Evolutionary conservation across 345 rosid species (phyloP).

Genomic region (Arabidopsis arenosa): DNA sequence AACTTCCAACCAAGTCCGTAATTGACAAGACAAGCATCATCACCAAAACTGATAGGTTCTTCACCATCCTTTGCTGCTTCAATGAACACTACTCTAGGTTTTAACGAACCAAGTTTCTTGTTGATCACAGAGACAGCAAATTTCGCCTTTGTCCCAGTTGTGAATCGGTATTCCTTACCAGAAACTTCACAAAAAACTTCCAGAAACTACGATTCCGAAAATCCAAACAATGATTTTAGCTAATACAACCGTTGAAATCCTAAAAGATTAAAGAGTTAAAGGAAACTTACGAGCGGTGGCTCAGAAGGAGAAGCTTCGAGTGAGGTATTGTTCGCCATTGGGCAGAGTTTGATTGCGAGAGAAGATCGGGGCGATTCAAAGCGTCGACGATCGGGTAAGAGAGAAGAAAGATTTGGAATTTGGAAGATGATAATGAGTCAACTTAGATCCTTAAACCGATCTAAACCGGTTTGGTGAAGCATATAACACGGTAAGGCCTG

Average conservation of each 20-base stretch:
- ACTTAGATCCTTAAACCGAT: not conserved
- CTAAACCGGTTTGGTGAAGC: not conserved
- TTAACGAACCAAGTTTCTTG: conserved; percentile 56
- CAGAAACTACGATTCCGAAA: conserved; percentile 53
- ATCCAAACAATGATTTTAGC: conserved; percentile 17
- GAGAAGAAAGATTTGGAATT: not conserved
- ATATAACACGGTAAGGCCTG: no score
- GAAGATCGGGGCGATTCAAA: not conserved
- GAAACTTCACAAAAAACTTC: conserved; percentile 67
- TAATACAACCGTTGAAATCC: not conserved
- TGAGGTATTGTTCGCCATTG: conserved; percentile 2
- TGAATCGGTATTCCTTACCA: conserved; percentile 64
- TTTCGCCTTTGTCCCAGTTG: conserved; percentile 72
- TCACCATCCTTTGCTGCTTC: conserved; percentile 75
- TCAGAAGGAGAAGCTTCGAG: not conserved
- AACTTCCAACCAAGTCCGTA: conserved; percentile 76
- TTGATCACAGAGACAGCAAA: conserved; percentile 83
- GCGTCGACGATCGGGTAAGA: not conserved
- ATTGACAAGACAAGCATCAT: conserved; percentile 63
- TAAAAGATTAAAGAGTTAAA: not conserved
- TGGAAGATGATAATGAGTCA: not conserved
- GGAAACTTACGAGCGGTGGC: not conserved
- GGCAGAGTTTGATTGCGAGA: not conserved
- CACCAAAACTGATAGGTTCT: conserved; percentile 80
- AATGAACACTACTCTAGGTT: conserved; percentile 53